These are phyloP conservation scores for grape (Vitis vinifera) DNA, from an alignment of 164 flowering plant genomes.

Conservation along the genomic window ASM3070453v1 NC_081805.1:24009001-24009500, in stretches of 20 bases:
- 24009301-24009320: too few species aligned
- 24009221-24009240: neutral
- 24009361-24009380: slow-evolving; percentile 6
- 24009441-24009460: neutral
- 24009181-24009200: slow-evolving; percentile 8
- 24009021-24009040: too few species aligned
- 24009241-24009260: neutral
- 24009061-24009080: too few species aligned
- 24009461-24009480: slow-evolving; percentile 7
- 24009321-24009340: neutral
- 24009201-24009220: slow-evolving; percentile 1
- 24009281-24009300: neutral
- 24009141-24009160: neutral
- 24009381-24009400: slow-evolving; percentile 6
- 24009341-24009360: neutral
- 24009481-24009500: slow-evolving; percentile 6
- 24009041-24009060: too few species aligned
- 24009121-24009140: neutral
- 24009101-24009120: neutral
- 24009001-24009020: too few species aligned
- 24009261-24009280: slow-evolving; percentile 9
- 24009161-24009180: slow-evolving; percentile 1
- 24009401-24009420: neutral
- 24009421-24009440: neutral
- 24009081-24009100: neutral